Base-by-base conservation (phyloP, 768 basidiomycete species). In the Hirschioporus abietinus region DNA sequence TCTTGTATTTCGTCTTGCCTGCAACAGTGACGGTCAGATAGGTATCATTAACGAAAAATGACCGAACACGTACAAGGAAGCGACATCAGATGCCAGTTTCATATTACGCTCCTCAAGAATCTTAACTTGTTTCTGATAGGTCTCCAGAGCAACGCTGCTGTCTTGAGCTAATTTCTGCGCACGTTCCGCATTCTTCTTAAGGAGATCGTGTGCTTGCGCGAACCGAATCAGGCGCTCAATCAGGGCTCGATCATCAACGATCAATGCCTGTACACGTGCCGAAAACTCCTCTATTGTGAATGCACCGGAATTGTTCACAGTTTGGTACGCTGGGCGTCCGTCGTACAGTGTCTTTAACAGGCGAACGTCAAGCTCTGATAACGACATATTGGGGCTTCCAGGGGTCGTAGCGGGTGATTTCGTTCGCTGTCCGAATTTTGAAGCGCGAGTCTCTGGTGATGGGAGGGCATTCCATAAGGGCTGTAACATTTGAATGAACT, bases 111-210 rank as follows among this genome's bases (percentile, higher is more conserved):
- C 91, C 72, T 95, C 93, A 66, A 96, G 80, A 25, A 82, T 85
- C 72, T 84, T 83, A 3, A 96, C 89, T 73, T 96, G 94, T 77
- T 88, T 90, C 80, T 96, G 92, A 73, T 97, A 96, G 20, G 90
- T 94, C 80, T 94, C 93, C 58, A 97, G 77, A 26, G 90, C 92
- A 23, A 73, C 76, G 67, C 86, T 88, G 57, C 90, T 91, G 63
- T 95, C 95, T 75, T 90, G 88, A 3, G 93, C 92, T 30, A 96
- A 83, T 76, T 93, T 94, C 81, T 95, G 91, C 24, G 93, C 95
- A 63, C 93, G 83, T 72, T 94, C 93, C 23, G 94, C 93, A 73
- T 95, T 95, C 78, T 89, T 91, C 83, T 95, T 96, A 68, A 96
- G 83, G 69, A 96, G 73, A 70, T 96, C 95, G 67, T 96, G 91